A percentile compares a stretch with the other conserved stretches of the same genome.
Conservation (phyloP, 2,329 filamentous ascomycete species). For the Ophiostoma angusticollis region DNA sequence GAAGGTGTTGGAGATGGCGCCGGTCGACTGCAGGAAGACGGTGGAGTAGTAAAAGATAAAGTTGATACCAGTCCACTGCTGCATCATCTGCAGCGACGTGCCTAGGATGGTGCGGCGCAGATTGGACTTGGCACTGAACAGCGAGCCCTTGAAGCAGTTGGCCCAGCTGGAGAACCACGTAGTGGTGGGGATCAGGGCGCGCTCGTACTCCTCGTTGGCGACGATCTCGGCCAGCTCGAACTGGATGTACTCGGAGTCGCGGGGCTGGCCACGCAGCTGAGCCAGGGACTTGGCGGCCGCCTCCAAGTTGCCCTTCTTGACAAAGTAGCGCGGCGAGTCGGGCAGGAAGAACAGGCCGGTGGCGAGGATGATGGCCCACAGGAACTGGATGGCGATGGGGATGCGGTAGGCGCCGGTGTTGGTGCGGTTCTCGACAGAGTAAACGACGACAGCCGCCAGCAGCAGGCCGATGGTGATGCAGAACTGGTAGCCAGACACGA, state of each 20-base stretch:
- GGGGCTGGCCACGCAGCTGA: constrained; percentile 60
- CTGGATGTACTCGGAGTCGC: constrained; percentile 62
- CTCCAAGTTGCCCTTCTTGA: constrained; percentile 62
- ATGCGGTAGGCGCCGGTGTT: constrained; percentile 65
- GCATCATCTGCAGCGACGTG: constrained; percentile 68
- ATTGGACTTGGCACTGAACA: constrained; percentile 51
- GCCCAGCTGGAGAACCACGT: constrained; percentile 58
- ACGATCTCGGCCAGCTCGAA: constrained; percentile 73
- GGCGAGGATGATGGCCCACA: constrained; percentile 66
- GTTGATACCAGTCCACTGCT: constrained; percentile 77
- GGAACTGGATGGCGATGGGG: constrained; percentile 66
- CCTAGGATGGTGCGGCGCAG: constrained; percentile 59
- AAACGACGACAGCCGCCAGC: constrained; percentile 46
- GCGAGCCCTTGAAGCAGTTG: constrained; percentile 52
- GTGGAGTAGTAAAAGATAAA: constrained; percentile 81
- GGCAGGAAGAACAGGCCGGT: constrained; percentile 62
- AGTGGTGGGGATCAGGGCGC: constrained; percentile 49
- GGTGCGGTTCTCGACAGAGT: constrained; percentile 49
- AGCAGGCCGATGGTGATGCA: constrained; percentile 62
- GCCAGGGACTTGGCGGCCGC: constrained; percentile 49
- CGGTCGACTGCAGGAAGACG: constrained; percentile 68
- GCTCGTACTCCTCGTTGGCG: constrained; percentile 81
- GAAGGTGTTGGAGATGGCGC: constrained; percentile 66
- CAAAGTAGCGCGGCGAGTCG: constrained; percentile 75
- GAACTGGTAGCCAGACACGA: constrained; percentile 54